A percentile compares a stretch with the other conserved stretches of the same genome.
Conservation (phyloP, 495 filamentous ascomycete species). For the Letharia columbiana region DNA sequence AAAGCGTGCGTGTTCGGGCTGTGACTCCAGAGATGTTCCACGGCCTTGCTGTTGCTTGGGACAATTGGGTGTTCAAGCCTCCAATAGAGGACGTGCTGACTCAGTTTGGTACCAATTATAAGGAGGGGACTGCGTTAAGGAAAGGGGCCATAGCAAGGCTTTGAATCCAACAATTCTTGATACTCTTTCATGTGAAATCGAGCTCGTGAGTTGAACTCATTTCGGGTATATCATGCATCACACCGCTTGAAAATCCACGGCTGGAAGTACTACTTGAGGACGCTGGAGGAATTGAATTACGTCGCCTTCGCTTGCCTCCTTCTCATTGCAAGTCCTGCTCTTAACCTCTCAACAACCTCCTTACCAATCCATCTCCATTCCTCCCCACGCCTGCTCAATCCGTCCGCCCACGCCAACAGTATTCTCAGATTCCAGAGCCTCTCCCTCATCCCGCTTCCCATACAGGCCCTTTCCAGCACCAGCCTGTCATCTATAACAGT, state of each 20-base stretch:
- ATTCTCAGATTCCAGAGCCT: constrained; percentile 64
- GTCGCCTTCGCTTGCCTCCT: constrained; percentile 31
- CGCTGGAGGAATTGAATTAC: neutral
- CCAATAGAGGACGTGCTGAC: constrained; percentile 16
- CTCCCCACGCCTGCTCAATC: constrained; percentile 29
- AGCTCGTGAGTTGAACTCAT: neutral
- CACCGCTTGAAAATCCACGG: neutral
- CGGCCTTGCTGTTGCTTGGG: constrained; percentile 29
- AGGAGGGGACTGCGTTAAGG: neutral
- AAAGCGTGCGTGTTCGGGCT: constrained; percentile 25
- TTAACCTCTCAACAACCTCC: constrained; percentile 31
- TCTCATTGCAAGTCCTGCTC: constrained; percentile 32
- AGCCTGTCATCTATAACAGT: constrained; percentile 75
- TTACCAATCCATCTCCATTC: constrained; percentile 30
- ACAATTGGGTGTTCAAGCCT: constrained; percentile 33
- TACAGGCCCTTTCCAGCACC: constrained; percentile 53
- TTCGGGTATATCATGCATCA: neutral
- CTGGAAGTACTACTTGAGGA: neutral
- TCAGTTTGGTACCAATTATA: constrained; percentile 1
- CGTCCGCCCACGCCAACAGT: constrained; percentile 76
- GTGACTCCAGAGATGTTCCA: constrained; percentile 31
- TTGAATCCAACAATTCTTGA: neutral
- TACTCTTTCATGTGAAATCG: neutral
- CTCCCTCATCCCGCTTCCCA: constrained; percentile 55
- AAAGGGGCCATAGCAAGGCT: neutral